These are phyloP conservation scores for Crithidia mellificae DNA, from an alignment of 208 protist species.

Conservation along the genomic window DNA sequence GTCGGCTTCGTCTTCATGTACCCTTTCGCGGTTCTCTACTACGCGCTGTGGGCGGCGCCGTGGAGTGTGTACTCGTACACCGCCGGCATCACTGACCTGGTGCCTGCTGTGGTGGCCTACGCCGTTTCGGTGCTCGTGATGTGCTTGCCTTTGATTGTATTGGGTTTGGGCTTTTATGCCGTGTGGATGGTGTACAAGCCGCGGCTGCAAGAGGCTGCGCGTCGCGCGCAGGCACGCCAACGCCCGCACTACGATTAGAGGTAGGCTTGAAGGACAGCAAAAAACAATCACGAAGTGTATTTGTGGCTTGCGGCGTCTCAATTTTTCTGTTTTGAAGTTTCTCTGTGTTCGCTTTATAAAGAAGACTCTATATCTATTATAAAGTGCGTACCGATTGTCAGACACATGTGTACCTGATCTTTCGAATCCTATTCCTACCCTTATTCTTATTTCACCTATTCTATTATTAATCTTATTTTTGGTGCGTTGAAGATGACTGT, in stretches of 20 bases:
- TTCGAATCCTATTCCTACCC: no score
- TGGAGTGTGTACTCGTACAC: slow-evolving; percentile 80
- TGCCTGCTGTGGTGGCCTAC: slow-evolving; percentile 65
- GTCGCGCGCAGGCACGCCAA: slow-evolving; percentile 28
- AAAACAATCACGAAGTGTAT: neutral
- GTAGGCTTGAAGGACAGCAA: neutral
- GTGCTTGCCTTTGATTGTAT: slow-evolving; percentile 56
- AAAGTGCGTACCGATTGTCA: no score
- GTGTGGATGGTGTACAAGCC: slow-evolving; percentile 40
- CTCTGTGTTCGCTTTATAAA: no score
- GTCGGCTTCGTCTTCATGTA: slow-evolving; percentile 78
- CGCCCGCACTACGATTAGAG: slow-evolving; percentile 17
- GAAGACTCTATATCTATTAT: no score
- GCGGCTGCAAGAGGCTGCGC: slow-evolving; percentile 32
- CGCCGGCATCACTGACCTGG: slow-evolving; percentile 56
- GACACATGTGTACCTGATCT: no score
- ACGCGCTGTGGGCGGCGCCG: slow-evolving; percentile 77
- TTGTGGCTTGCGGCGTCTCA: neutral
- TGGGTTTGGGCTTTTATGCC: slow-evolving; percentile 45
- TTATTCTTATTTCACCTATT: no score
- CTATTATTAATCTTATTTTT: no score
- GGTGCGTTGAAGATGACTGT: no score
- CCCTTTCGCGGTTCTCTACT: slow-evolving; percentile 84
- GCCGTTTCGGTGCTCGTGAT: slow-evolving; percentile 60
- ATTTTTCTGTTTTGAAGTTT: no score